Conservation (phyloP, 176 grass and related monocot species). For the Rhynchospora pubera region DNA sequence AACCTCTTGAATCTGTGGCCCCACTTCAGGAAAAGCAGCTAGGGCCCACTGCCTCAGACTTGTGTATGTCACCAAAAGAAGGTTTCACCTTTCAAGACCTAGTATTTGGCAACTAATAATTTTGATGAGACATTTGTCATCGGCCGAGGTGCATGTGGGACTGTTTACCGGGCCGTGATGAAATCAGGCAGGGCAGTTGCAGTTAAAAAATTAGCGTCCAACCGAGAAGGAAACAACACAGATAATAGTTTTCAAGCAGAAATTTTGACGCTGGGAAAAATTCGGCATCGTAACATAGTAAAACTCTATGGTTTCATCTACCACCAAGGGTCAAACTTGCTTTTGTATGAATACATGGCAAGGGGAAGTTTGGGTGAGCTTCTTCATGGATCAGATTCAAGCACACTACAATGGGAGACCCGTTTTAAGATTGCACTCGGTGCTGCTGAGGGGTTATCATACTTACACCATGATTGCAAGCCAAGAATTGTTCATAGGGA, state of each 20-base stretch:
- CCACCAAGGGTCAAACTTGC: constrained; percentile 89
- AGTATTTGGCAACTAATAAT: constrained; percentile 71
- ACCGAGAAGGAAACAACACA: constrained; percentile 81
- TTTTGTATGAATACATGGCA: constrained; percentile 92
- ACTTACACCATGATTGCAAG: constrained; percentile 95
- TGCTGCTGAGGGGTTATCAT: constrained; percentile 88
- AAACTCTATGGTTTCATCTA: constrained; percentile 92
- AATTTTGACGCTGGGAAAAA: constrained; percentile 97
- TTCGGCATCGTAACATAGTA: constrained; percentile 95
- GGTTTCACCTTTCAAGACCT: constrained; percentile 87
- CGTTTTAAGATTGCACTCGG: constrained; percentile 83
- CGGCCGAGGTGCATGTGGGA: constrained; percentile 81
- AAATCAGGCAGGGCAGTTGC: constrained; percentile 61
- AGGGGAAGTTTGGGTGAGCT: constrained; percentile 92
- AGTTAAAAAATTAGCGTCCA: constrained; percentile 90
- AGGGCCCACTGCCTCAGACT: constrained; percentile 31
- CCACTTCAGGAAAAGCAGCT: constrained; percentile 78
- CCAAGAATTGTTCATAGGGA: constrained; percentile 87
- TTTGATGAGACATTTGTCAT: constrained; percentile 80
- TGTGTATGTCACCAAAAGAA: constrained; percentile 60
- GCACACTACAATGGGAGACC: constrained; percentile 69
- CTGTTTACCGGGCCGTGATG: constrained; percentile 78
- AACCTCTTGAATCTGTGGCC: constrained; percentile 77
- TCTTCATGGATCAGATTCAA: constrained; percentile 71
- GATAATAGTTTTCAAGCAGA: constrained; percentile 93